phyloP scores from a whole-genome alignment of 805 yeast genomes.

The Saccharomycopsis vini region DNA sequence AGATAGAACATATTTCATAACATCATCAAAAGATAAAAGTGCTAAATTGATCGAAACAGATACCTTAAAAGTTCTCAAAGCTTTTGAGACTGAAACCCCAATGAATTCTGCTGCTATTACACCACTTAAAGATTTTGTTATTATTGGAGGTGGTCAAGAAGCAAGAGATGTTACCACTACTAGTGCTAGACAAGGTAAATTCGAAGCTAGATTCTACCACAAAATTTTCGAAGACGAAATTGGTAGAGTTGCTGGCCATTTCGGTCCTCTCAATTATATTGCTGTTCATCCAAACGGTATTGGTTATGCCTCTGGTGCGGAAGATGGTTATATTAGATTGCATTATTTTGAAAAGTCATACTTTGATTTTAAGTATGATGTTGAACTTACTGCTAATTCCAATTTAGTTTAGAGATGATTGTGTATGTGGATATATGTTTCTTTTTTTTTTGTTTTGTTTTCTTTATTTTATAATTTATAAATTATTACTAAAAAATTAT shows the following conservation, averaged over 20 bases:
- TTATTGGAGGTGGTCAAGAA: conserved; percentile 98
- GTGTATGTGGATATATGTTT: not conserved
- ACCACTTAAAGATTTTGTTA: conserved; percentile 83
- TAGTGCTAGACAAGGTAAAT: conserved; percentile 84
- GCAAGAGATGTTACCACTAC: conserved; percentile 99
- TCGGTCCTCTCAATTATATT: conserved; percentile 93
- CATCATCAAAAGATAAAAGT: conserved; percentile 86
- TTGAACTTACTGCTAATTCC: conserved; percentile 67
- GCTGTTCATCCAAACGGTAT: conserved; percentile 93
- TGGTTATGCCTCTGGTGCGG: conserved; percentile 94
- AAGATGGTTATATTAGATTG: conserved; percentile 93
- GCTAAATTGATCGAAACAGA: conserved; percentile 75
- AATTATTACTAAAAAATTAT: too few relatives aligned
- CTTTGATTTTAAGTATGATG: conserved; percentile 88
- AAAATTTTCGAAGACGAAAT: conserved; percentile 92
- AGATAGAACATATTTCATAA: conserved; percentile 83
- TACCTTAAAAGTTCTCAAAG: conserved; percentile 60
- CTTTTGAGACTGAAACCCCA: conserved; percentile 82
- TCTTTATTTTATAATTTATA: not conserved
- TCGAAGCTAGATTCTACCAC: conserved; percentile 93
- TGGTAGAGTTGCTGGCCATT: conserved; percentile 96
- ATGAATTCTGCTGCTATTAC: conserved; percentile 93
- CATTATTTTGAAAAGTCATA: conserved; percentile 90
- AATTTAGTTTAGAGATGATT: conserved; percentile 5
- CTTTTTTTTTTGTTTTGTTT: not conserved